Base-by-base conservation (phyloP, 768 basidiomycete species). In the Coprinopsis strossmayeri region DNA sequence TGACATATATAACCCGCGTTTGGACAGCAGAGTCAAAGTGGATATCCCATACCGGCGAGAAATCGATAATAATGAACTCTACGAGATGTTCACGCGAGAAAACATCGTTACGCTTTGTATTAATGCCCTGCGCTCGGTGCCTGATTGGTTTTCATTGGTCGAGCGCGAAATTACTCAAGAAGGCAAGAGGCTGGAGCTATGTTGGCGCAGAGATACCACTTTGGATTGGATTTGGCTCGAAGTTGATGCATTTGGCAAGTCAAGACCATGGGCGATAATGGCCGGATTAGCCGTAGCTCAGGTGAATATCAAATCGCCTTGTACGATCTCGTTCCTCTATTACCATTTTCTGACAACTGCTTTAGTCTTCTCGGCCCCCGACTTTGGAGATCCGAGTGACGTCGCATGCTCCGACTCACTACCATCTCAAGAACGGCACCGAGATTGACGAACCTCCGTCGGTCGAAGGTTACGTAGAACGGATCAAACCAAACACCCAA, bases 171-270 rank as follows among this genome's bases (percentile, higher is more conserved):
- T 82, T 2, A 45, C 49, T 37, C 64, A 57, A 40, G 64, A 72
- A 39, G 89, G 88, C 18, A 76, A 75, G 45, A 64, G 66, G 5
- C 65, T 94, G 30, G 77, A 83, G 59, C 70, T 96, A 32, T 87
- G 82, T 35, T 97, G 94, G 94, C 74, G 87, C 32, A 60, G 73
- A 24, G 79, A 73, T 18, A 79, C 81, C 2, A 77, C 79, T 52
- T 61, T 97, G 40, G 93, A 97, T 59, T 97, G 94, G 94, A 70
- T 93, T 23, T 85, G 85, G 76, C 71, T 82, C 30, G 74, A 81
- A n/a, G 69, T 75, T 21, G 84, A 87, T 55, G 69, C 84, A 0
- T 70, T 78, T 27, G 87, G 81, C 9, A 69, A 75, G 43, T 55
- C 63, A 18, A 72, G 92, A 39, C 71, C 74, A 21, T 92, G 87